Evolutionary conservation across 208 protist genomes (phyloP), one percentile per base, ranked within the genome.

Genomic region (Leishmania amazonensis): DNA sequence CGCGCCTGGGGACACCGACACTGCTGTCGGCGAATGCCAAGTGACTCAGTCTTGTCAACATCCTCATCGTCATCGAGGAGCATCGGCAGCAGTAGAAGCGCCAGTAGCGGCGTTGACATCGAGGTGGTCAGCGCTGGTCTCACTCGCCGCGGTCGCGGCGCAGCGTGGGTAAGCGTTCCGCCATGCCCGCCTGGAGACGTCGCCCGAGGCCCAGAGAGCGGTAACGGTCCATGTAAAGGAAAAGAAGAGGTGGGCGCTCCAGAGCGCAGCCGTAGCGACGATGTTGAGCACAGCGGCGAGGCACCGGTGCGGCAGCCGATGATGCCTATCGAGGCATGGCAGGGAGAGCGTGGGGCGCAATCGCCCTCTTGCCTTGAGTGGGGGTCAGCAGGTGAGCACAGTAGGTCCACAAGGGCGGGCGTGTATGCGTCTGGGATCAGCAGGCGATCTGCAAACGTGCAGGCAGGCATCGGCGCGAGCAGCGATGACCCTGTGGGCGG

Each of bases 11-110:
- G 21, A 5, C 47, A 58, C 72, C 42, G 49, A 51, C 11, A 40
- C 53, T 3, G 54, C 51, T 8, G 3, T 45, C 73, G n/a, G 17
- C 73, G 21, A 9, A 45, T 31, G 51, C 21, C 51, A 40, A 64
- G 51, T 7, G 2, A 58, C 57, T 76, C 76, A 15, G 38, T 70
- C 51, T 58, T 64, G 15, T 57, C 80, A 53, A 54, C 65, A 2
- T 62, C 75, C 15, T 75, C 80, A 9, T 79, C n/a, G 13, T 58
- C 45, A 40, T 62, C 64, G 1, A 58, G 31, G 51, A 51, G 74
- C 28, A 53, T 35, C 47, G 51, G 49, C 64, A 78, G 49, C 24
- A 45, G 51, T 38, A 71, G 75, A 13, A 51, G 67, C 31, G n/a
- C 17, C 6, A 35, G 24, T 38, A 75, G 49, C 15, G 67, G n/a